Conservation (phyloP, 2,329 filamentous ascomycete genomes). For the Juglanconis oblonga region DNA sequence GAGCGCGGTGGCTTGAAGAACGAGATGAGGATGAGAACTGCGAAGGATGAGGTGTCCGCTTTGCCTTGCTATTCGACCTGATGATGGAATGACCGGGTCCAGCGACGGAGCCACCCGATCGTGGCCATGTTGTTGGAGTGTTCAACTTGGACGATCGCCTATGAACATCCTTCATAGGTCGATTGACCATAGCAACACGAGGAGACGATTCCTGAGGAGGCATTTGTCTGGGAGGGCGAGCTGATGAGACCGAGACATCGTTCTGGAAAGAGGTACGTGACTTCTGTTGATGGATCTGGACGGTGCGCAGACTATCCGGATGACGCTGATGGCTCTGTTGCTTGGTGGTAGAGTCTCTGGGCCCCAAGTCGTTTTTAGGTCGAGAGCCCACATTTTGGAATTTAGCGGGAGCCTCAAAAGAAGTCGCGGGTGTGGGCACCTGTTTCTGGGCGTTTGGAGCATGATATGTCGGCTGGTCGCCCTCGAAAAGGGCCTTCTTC, state of each 20-base stretch:
- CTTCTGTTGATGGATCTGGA: neutral
- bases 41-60: neutral
- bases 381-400: neutral
- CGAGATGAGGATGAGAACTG: neutral
- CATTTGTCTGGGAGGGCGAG: neutral
- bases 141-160: neutral
- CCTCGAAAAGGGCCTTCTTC: neutral
- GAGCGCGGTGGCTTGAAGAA: neutral
- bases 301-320: too few relatives aligned
- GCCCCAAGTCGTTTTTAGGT: neutral
- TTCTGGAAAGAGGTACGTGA: slow-evolving; percentile 10
- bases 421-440: neutral
- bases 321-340: neutral
- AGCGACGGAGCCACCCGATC: neutral
- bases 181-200: neutral
- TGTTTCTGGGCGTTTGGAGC: neutral
- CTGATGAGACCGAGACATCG: slow-evolving; percentile 12
- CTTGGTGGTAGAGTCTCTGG: neutral
- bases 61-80: slow-evolving; percentile 12
- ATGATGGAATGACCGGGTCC: neutral
- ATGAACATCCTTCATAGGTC: neutral
- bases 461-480: neutral
- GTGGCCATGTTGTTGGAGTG: slow-evolving; percentile 1
- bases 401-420: neutral
- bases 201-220: neutral